Evolutionary conservation across 768 basidiomycete species (phyloP), one percentile per base, ranked within the genome.

Genomic region (Pholiota molesta): DNA sequence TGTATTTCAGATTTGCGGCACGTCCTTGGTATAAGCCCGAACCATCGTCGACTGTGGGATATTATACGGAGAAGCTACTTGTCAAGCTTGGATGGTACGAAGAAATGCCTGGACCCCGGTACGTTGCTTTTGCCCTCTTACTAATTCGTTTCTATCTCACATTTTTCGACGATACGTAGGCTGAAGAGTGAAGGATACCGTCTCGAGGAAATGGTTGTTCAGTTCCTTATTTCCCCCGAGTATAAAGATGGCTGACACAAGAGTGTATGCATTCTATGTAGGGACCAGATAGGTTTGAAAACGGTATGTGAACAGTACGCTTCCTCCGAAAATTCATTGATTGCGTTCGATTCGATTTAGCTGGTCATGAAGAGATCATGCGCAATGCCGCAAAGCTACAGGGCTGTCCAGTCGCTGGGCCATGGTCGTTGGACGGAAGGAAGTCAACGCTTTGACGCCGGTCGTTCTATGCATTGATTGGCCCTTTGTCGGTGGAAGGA

Each of bases 1-100:
- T 33, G 23, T 7, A 33, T 49, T 31, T 14, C 60, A 77, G 78
- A 62, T 80, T 61, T 51, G 66, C 73, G 28, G 68, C 74, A 3
- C 69, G 69, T 54, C 82, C 82, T 19, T 83, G 82, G 82, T 84
- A 84, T 64, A 81, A 77, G 64, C 77, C 80, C 0, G 68, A 75
- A 60, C 65, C 74, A 0, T 73, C 63, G 2, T 71, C 62, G 3
- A 70, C 68, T 10, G 39, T 78, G 0, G 72, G 70, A 2, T 69
- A 66, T 35, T 53, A 72, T n/a, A 47, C 63, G n/a, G 78, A 79
- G 52, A 71, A 68, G 39, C 45, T 81, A 1, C 59, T 71, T 6
- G 77, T 82, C 7, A 51, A 63, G 28, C 49, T 79, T 19, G 77
- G 78, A 1, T 72, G 67, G 65, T 70, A 79, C 62, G 70, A 73